Evolutionary conservation across 1,139 yeast species (phyloP), one percentile per base, ranked within the genome.

Genomic region (Geotrichum cucujoidarum): DNA sequence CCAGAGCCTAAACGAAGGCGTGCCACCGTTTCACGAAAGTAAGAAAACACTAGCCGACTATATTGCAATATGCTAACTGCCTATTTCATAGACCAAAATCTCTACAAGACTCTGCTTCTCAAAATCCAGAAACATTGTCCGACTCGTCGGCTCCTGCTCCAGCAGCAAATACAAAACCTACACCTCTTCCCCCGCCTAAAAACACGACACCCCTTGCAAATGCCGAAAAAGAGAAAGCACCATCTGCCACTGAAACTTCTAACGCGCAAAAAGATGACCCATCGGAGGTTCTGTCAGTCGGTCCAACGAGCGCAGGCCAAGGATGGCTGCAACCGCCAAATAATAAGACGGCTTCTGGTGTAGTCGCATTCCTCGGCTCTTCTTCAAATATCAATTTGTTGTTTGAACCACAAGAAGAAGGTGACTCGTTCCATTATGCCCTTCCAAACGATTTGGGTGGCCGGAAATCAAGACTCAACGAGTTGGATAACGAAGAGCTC

Each of bases 401-500:
- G n/a, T 57, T 67, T 27, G 60, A 64, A 35, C 62, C 65, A 36
- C 61, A 61, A 24, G 62, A 60, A 33, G 51, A 60, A 25, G 47
- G 47, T 2, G 65, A 59, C 56, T 55, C 59, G 34, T 69, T 57
- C 39, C 74, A 59, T 56, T 65, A 60, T 33, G 58, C 66, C 3
- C 54, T 61, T 22, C 68, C 68, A n/a, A 69, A 65, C 22, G 63
- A 57, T 21, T 53, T 56, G n/a, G 52, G 63, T 1, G 57, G 56
- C 10, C 54, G 58, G 1, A 52, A 53, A 1, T 49, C 63, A 14
- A 57, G 66, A 14, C 51, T 62, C 43, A 61, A 57, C 48, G 65
- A 64, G 27, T 57, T 82, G 49, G 88, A 81, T 60, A 75, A 81
- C 5, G 83, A 78, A 24, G 92, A 85, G 56, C 72, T 81, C 59